Base-by-base conservation (phyloP, 2,329 filamentous ascomycete species). In the Sporothrix schenckii region DNA sequence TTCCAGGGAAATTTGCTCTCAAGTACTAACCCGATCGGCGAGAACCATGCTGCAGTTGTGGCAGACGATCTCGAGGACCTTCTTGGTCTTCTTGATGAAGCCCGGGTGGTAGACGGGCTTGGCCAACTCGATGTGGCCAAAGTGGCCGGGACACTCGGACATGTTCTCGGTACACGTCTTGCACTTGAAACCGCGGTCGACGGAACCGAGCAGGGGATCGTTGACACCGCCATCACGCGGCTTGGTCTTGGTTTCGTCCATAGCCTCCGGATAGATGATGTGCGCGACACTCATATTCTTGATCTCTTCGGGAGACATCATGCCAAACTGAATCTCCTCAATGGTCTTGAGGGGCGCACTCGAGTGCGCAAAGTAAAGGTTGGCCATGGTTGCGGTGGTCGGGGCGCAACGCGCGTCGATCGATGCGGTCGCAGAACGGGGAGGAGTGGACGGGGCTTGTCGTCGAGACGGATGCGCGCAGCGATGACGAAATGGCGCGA, bases 31-130 rank as follows among this genome's bases (percentile, higher is more conserved):
- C 90, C 93, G 92, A 88, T 98, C 94, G 83, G 93, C 91, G 86
- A 97, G 88, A 79, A 98, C 92, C 86, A 95, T 97, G 83, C 94
- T 94, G 86, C 96, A 99, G 82, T 96, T 97, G 84, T 97, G 94
- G 87, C 96, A 99, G 81, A 99, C 94, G 76, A 94, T 95, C 87
- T 99, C 96, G 81, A 99, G 86, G 77, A 99, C 89, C 86, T 98
- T 99, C 87, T 99, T 99, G 83, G 97, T 94, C 85, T 98, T 98
- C 81, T 92, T 96, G 83, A 99, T 91, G 82, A 97, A 99, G 77
- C 95, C 95, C 84, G 86, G 83, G 77, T 99, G 95, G 81, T 92
- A 99, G 76, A 99, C 95, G 70, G 96, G 95, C 79, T 93, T 94
- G 54, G 95, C 94, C 75, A 99, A 87, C 83, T 99, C 96, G 77